phyloP scores from a whole-genome alignment of 208 protist genomes.

The Trypanosoma scelopori region DNA sequence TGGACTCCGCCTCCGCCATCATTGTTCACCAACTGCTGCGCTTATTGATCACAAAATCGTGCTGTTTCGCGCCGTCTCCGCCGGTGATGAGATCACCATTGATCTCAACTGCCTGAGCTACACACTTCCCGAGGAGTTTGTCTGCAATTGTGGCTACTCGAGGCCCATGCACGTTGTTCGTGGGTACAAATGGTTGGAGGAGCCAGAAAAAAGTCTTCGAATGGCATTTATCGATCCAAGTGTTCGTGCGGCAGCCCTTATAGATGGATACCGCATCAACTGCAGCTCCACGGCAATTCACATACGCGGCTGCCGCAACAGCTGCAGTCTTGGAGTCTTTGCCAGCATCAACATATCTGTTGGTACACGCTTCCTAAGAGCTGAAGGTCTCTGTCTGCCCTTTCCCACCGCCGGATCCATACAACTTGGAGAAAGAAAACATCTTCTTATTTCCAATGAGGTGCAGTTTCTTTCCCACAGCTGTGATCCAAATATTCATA shows the following conservation, averaged over 20 bases:
- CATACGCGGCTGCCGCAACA: slow-evolving; percentile 58
- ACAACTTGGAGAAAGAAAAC: slow-evolving; percentile 52
- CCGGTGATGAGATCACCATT: slow-evolving; percentile 64
- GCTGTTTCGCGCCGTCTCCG: slow-evolving; percentile 46
- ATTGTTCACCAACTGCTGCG: slow-evolving; percentile 58
- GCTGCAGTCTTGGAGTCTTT: slow-evolving; percentile 64
- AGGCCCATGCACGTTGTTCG: slow-evolving; percentile 34
- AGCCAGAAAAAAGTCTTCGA: slow-evolving; percentile 31
- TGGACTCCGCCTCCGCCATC: slow-evolving; percentile 66
- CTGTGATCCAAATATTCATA: slow-evolving; percentile 75
- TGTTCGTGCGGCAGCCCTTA: slow-evolving; percentile 51
- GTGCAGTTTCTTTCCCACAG: slow-evolving; percentile 83
- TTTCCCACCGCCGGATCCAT: slow-evolving; percentile 75
- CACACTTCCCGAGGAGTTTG: slow-evolving; percentile 45
- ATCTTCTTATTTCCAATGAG: slow-evolving; percentile 74
- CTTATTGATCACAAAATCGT: slow-evolving; percentile 64
- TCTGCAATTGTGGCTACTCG: slow-evolving; percentile 42
- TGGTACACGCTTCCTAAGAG: slow-evolving; percentile 55
- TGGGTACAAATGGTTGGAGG: slow-evolving; percentile 49
- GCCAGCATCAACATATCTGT: slow-evolving; percentile 44
- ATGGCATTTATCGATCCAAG: slow-evolving; percentile 49
- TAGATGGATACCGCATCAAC: slow-evolving; percentile 43
- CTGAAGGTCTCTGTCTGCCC: slow-evolving; percentile 63
- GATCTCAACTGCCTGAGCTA: slow-evolving; percentile 72
- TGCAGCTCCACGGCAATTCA: slow-evolving; percentile 49